phyloP scores from a whole-genome alignment of 768 basidiomycete genomes.

The Amyloporia xantha region DNA sequence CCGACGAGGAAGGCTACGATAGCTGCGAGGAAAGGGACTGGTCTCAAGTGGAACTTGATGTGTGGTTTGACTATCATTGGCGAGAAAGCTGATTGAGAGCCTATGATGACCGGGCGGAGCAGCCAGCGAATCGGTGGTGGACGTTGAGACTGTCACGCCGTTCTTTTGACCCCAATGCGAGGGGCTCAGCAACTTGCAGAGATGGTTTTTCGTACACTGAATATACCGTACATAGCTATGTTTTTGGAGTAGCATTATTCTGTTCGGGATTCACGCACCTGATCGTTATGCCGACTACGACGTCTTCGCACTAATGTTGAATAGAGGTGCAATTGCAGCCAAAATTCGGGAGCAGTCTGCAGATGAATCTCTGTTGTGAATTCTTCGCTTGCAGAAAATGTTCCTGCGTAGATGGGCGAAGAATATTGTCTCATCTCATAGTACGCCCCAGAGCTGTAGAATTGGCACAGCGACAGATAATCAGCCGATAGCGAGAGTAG shows the following conservation, averaged over 20 bases:
- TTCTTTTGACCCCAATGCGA: too few species aligned
- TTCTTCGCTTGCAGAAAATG: too few species aligned
- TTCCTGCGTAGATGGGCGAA: too few species aligned
- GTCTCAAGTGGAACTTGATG: background rate
- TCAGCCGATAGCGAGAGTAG: background rate
- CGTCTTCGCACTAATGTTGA: background rate
- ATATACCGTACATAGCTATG: too few species aligned
- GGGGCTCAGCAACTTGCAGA: too few species aligned
- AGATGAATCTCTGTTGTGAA: background rate
- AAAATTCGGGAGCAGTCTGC: background rate
- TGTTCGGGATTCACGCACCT: background rate
- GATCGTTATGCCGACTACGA: background rate
- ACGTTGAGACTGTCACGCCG: too few species aligned
- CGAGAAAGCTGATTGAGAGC: slow-evolving; percentile 12
- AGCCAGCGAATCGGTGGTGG: too few species aligned
- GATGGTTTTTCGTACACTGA: too few species aligned
- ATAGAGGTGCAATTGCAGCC: background rate
- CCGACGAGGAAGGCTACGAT: background rate
- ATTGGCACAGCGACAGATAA: background rate
- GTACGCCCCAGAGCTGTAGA: background rate
- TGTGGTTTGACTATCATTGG: background rate
- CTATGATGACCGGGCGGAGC: slow-evolving; percentile 1
- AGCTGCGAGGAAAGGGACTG: background rate
- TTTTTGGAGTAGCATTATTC: background rate
- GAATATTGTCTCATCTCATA: background rate